These are phyloP conservation scores for Aspergillus affinis DNA, from an alignment of 495 filamentous ascomycete species.

Conservation along the genomic window DNA sequence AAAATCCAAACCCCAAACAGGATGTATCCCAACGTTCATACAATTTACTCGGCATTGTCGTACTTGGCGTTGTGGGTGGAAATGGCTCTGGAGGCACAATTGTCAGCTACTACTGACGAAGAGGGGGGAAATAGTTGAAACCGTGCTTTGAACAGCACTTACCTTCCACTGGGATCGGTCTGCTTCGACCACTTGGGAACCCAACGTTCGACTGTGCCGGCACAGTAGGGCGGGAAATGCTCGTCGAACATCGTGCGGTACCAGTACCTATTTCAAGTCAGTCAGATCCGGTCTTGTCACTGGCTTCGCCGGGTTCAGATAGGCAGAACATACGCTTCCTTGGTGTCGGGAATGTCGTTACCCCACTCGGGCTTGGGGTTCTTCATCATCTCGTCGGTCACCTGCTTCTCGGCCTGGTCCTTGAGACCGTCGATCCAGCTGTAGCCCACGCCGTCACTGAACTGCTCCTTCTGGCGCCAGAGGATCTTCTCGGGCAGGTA, in stretches of 20 bases:
- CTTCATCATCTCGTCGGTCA: slow-evolving; percentile 96
- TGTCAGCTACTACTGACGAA: slow-evolving; percentile 9
- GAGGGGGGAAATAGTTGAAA: neutral
- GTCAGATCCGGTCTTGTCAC: neutral
- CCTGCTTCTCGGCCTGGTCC: slow-evolving; percentile 82
- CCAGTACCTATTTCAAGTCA: slow-evolving; percentile 70
- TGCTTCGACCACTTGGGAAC: slow-evolving; percentile 97
- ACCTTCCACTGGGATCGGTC: slow-evolving; percentile 91
- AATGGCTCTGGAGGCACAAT: slow-evolving; percentile 56
- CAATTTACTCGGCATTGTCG: slow-evolving; percentile 40
- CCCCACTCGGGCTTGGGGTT: slow-evolving; percentile 97
- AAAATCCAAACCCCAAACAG: slow-evolving; percentile 17
- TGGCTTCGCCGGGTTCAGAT: neutral
- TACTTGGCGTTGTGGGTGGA: slow-evolving; percentile 70
- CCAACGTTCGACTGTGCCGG: slow-evolving; percentile 93
- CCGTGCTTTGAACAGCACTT: slow-evolving; percentile 30
- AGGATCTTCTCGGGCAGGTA: slow-evolving; percentile 95
- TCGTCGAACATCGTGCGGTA: slow-evolving; percentile 98
- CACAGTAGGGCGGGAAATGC: slow-evolving; percentile 90
- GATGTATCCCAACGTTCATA: slow-evolving; percentile 13
- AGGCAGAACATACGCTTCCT: slow-evolving; percentile 74
- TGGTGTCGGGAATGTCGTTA: slow-evolving; percentile 84
- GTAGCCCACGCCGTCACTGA: slow-evolving; percentile 97
- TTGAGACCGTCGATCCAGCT: slow-evolving; percentile 98
- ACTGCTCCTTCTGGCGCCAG: slow-evolving; percentile 99